Evolutionary conservation across 208 protist species (phyloP).

Genomic region (Acanthamoeba lenticulata): DNA sequence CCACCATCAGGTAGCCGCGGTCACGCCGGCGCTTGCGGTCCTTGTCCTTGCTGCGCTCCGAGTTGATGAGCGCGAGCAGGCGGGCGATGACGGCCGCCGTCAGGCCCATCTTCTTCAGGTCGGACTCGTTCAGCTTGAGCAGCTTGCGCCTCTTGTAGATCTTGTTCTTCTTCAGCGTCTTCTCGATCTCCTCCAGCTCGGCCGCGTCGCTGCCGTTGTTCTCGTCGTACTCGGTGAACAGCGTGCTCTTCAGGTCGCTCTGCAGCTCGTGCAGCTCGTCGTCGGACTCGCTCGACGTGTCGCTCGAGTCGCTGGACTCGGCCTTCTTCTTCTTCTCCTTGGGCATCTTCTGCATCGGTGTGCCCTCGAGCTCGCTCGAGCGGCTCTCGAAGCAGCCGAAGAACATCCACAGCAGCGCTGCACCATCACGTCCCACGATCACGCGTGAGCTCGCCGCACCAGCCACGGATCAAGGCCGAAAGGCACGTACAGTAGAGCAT

Average conservation of each 20-base stretch:
- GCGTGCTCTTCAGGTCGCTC: neutral
- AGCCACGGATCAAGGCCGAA: neutral
- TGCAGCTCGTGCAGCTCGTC: slow-evolving; percentile 5
- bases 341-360: slow-evolving; percentile 28
- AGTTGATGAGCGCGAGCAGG: neutral
- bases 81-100: neutral
- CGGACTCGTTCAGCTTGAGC: neutral
- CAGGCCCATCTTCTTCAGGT: slow-evolving; percentile 4
- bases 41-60: slow-evolving; percentile 31
- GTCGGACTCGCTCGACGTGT: neutral
- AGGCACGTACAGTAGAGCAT: neutral
- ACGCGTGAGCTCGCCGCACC: neutral
- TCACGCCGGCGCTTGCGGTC: neutral
- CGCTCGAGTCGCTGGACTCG: slow-evolving; percentile 14
- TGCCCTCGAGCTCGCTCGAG: neutral
- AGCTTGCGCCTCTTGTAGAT: neutral
- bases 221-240: neutral
- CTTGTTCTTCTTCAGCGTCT: neutral
- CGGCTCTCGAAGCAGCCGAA: neutral
- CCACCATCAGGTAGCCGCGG: slow-evolving; percentile 24
- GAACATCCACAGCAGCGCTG: slow-evolving; percentile 43
- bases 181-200: slow-evolving; percentile 12
- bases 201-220: neutral
- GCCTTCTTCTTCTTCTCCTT: slow-evolving; percentile 19
- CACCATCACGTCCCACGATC: neutral